phyloP scores from a whole-genome alignment of 2,329 filamentous ascomycete species.

The Myriosclerotinia duriaeana region DNA sequence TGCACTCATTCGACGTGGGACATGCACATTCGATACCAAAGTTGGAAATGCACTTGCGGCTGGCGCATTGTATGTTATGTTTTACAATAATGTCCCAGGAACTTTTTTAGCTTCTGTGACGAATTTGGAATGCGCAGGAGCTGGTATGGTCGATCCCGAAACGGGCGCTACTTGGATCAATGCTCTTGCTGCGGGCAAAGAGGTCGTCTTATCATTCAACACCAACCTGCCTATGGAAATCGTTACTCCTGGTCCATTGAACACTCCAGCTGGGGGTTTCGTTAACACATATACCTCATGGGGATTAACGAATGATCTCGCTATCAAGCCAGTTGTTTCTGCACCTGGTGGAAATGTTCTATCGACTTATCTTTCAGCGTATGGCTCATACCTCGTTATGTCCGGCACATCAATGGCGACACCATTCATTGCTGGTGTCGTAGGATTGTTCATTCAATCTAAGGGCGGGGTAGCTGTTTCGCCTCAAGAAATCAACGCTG shows the following conservation, averaged over 20 bases:
- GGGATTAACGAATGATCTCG: background rate
- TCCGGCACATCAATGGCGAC: background rate
- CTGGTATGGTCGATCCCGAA: background rate
- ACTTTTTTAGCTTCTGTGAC: background rate
- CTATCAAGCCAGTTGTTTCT: background rate
- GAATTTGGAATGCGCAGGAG: background rate
- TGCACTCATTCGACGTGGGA: slow-evolving; percentile 23
- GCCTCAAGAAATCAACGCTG: background rate
- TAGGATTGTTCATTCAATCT: background rate
- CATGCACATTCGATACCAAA: slow-evolving; percentile 23
- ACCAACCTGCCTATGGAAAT: background rate
- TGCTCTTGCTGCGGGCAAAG: background rate
- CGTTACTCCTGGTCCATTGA: background rate
- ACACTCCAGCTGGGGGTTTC: background rate
- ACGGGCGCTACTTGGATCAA: background rate
- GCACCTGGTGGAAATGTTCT: background rate
- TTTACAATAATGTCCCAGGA: slow-evolving; percentile 3
- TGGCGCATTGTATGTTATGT: slow-evolving; percentile 10
- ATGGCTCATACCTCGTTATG: background rate
- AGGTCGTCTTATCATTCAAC: background rate
- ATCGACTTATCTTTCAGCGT: background rate
- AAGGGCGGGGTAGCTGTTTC: background rate
- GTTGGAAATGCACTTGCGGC: background rate
- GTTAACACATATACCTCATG: background rate
- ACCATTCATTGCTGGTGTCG: background rate